Evolutionary conservation across 495 filamentous ascomycete species (phyloP), one percentile per base, ranked within the genome.

Genomic region (Sporormia fimetaria): DNA sequence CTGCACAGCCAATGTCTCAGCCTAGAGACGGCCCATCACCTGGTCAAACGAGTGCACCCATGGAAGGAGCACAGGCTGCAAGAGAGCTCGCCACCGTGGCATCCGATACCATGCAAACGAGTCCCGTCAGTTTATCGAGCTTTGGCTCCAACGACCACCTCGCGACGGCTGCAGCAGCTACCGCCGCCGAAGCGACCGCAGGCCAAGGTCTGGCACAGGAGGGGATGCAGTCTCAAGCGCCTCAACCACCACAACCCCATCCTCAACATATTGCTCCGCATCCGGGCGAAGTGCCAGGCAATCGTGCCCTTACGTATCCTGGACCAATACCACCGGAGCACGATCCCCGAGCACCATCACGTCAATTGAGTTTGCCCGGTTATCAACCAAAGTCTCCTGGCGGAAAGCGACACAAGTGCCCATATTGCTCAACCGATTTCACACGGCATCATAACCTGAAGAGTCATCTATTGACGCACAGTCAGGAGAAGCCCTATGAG

Each of bases 361-460:
- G 85, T 49, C 78, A 76, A 10, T 75, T 86, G 63, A 93, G 83
- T 58, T 66, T 90, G 42, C 68, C 81, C 10, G 70, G 72, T 20
- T 75, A 75, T 20, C 71, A 78, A 55, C 68, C 74, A 42, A 70
- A 76, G 57, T 76, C 87, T n/a, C 74, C 78, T 4, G 80, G 81
- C 6, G 69, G 74, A 16, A 94, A 92, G 61, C 90, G 90, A 51
- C 88, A 99, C 63, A 92, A 87, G 45, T 99, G 90, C 54, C 86
- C 81, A 2, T 94, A 93, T 60, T 99, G 90, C 66, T 70, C 83
- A 3, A 94, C 92, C 6, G 88, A 92, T 53, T 99, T 99, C 53
- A 99, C 90, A 7, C 74, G 90, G 7, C 92, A 96, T 57, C 90
- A 99, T 57, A 99, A 99, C 49, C 74, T 99, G n/a, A 99, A 99